Base-by-base conservation (phyloP, 805 yeast genomes). In the Saturnispora diversa region DNA sequence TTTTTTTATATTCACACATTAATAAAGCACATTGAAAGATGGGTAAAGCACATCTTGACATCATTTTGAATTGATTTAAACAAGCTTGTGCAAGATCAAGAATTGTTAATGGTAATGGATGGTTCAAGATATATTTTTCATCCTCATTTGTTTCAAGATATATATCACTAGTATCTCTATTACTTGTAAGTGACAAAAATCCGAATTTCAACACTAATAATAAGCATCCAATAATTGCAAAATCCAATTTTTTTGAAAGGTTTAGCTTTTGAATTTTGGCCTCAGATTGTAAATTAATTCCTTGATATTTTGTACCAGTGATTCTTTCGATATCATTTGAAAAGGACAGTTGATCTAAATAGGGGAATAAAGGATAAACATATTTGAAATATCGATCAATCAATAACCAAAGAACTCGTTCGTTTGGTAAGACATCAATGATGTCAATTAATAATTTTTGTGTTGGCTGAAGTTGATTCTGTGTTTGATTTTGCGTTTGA, bases 1-100 rank as follows among this genome's bases (percentile, higher is more conserved):
- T 62, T 25, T 57, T 63, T 46, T 60, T 72, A 55, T 76, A 77
- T 19, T 70, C 57, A 46, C 74, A 65, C 60, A 73, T 65, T 44
- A 70, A 60, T 39, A 75, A 43, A 6, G 77, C 70, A 45, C 77
- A 71, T 52, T 77, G 82, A 43, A 77, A 58, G 16, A 77, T 64
- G 0, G 70, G 65, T 21, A 78, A 48, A 15, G 75, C 70, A 27
- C 73, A 66, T 43, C 68, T 59, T 44, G 74, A 56, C 31, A 73
- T 49, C 22, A 76, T 43, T 34, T 69, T 70, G 55, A 77, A 77
- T 46, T 73, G 78, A 43, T 71, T 69, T 34, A 77, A 53, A 49
- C 83, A 77, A 45, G 65, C 54, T 44, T 72, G 72, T 0, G 82
- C 79, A 21, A 69, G 69, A 40, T 61, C 67, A 24, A 72, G 62